Evolutionary conservation across 2,329 filamentous ascomycete genomes (phyloP), one percentile per base, ranked within the genome.

Genomic region (Purpureocillium lavendulum): DNA sequence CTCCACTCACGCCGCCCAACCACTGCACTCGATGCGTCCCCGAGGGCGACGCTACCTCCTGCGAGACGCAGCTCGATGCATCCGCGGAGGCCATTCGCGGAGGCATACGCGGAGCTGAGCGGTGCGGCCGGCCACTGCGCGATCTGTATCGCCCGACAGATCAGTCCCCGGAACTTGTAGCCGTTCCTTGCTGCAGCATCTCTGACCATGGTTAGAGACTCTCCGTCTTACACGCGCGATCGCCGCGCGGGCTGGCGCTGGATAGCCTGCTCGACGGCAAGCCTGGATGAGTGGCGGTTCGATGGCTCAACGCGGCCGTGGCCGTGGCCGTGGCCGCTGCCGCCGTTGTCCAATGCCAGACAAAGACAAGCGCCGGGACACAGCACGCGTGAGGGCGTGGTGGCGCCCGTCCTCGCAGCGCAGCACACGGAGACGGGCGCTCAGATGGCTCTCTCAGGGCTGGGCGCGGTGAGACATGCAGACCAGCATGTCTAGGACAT

Each of bases 391-490:
- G 21, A 26, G 21, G 17, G 33, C 35, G 29, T 40, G 12, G 36
- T 43, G 43, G 41, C 36, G 41, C 38, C 32, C 30, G 35, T 39
- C 30, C 32, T 36, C 38, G 33, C 30, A 33, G 16, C 18, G 8
- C 24, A 30, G 46, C 47, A 42, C 40, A 49, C 44, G 52, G 45
- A 51, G 50, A 49, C 41, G 40, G 44, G 45, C 35, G 32, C 26
- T 33, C 40, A 54, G 51, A 59, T 58, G 44, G 55, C 34, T 58
- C 61, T 61, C 49, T 62, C 53, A 55, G 59, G 59, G 53, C 43
- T 42, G 36, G 45, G 38, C 37, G 45, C n/a, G 57, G 51, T 58
- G 51, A 64, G 61, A 65, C 61, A 64, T 55, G 50, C 47, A 48
- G 46, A 44, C 43, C 49, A 51, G 54, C 50, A 57, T 55, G 55